Evolutionary conservation across 805 yeast species (phyloP), one percentile per base, ranked within the genome.

Genomic region (Ogataea chonburiensis): DNA sequence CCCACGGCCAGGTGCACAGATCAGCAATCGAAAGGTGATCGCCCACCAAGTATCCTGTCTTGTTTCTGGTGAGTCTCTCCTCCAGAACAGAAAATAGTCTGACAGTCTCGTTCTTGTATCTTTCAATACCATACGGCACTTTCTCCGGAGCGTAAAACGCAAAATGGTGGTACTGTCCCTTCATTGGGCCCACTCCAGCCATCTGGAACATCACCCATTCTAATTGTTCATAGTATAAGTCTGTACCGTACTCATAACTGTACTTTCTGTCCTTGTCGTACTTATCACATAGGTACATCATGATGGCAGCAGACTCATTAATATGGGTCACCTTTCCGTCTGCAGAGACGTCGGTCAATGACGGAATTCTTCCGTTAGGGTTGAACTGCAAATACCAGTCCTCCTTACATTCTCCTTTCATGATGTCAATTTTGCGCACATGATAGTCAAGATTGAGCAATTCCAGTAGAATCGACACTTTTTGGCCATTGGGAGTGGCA

Each of bases 301-400:
- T 54, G 43, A 80, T 79, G 2, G 86, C 83, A 20, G 73, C 85
- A 21, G 79, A 67, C 58, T 80, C 86, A 46, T 70, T 68, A 17
- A 81, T 52, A 15, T 71, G 60, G 19, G 65, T 64, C 6, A 55
- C 55, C 25, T 70, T 56, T 4, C 77, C 79, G 5, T 68, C 63
- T 22, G 54, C 50, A 24, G 56, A 52, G 14, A 47, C 63, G 42
- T 66, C 68, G 1, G 63, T 61, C 22, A 81, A 55, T 0, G 78
- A 67, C 17, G 87, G 86, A 33, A 81, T 73, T 48, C 77, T 63
- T 5, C 86, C 85, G 48, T 79, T 78, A 13, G 81, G 79, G 54
- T 79, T 77, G 50, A 76, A 55, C 36, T 71, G 63, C 32, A 76
- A 52, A 46, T 64, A 80, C 79, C 81, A 74, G 5, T 67, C 73